Percentiles rank a stretch among this genome's conserved stretches.
phyloP scores from a whole-genome alignment of 805 yeast genomes.

The Tetrapisispora namnaoensis region DNA sequence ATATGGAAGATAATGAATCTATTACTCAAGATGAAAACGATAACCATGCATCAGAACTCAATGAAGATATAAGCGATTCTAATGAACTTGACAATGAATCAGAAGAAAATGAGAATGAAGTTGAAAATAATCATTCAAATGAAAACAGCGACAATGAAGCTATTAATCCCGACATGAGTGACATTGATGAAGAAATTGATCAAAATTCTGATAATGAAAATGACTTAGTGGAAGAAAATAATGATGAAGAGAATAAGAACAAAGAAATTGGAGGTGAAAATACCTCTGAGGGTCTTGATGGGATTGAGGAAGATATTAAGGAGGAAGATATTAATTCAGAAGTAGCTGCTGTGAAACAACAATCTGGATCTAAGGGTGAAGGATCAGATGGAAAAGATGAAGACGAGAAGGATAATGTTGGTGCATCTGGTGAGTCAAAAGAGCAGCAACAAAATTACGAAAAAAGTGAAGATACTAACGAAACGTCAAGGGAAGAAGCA shows the following conservation, averaged over 20 bases:
- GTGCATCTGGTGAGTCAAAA: slow-evolving; percentile 50
- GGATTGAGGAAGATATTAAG: slow-evolving; percentile 35
- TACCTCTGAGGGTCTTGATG: slow-evolving; percentile 47
- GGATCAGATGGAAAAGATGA: slow-evolving; percentile 46
- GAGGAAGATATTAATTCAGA: slow-evolving; percentile 44
- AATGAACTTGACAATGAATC: too few relatives aligned
- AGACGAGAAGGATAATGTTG: slow-evolving; percentile 57
- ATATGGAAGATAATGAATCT: slow-evolving; percentile 50
- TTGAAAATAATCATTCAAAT: slow-evolving; percentile 61
- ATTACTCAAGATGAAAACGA: slow-evolving; percentile 23
- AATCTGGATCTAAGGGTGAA: slow-evolving; percentile 49
- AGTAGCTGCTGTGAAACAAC: slow-evolving; percentile 50
- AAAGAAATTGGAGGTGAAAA: slow-evolving; percentile 34
- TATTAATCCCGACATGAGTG: slow-evolving; percentile 28
- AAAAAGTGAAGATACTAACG: slow-evolving; percentile 33
- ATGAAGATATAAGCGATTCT: slow-evolving; percentile 43
- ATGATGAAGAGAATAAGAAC: slow-evolving; percentile 22
- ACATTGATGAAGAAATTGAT: slow-evolving; percentile 30
- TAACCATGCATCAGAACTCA: slow-evolving; percentile 67
- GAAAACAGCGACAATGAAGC: slow-evolving; percentile 43
- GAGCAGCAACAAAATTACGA: slow-evolving; percentile 35
- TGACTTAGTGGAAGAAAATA: slow-evolving; percentile 25
- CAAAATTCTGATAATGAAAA: slow-evolving; percentile 25
- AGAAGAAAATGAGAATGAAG: slow-evolving; percentile 23
- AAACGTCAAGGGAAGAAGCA: slow-evolving; percentile 55